phyloP scores from a whole-genome alignment of 73 alveolate species.

The Uronychia binucleata region DNA sequence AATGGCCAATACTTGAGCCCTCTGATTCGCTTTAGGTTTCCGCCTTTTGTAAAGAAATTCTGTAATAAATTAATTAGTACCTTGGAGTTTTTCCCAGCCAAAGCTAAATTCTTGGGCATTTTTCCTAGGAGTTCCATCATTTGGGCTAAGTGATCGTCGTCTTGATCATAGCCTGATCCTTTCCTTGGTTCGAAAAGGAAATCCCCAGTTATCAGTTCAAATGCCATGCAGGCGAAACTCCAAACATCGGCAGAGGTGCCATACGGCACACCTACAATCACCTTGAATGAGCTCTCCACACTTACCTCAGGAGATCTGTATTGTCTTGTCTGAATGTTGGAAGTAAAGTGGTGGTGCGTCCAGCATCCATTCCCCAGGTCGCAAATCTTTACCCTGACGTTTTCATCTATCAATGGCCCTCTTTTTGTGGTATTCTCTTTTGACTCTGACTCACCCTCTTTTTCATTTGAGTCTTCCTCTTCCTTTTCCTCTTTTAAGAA shows the following conservation, averaged over 20 bases:
- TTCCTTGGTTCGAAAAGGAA: slow-evolving; percentile 93
- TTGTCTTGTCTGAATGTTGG: slow-evolving; percentile 94
- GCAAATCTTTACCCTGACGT: slow-evolving; percentile 82
- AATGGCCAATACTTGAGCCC: slow-evolving; percentile 85
- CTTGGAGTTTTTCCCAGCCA: slow-evolving; percentile 81
- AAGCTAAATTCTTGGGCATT: slow-evolving; percentile 91
- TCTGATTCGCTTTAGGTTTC: slow-evolving; percentile 72
- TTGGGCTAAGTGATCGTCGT: slow-evolving; percentile 94
- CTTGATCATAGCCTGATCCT: slow-evolving; percentile 77
- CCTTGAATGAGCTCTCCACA: too few species aligned
- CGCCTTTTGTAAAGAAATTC: slow-evolving; percentile 69
- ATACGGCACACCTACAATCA: slow-evolving; percentile 88
- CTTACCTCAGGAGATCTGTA: slow-evolving; percentile 99
- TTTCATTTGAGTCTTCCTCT: too few species aligned
- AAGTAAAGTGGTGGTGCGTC: slow-evolving; percentile 92
- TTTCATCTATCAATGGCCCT: slow-evolving; percentile 53
- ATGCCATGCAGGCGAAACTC: slow-evolving; percentile 94
- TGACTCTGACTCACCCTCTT: too few species aligned
- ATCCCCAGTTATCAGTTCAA: slow-evolving; percentile 97
- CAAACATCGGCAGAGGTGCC: slow-evolving; percentile 93
- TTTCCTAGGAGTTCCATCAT: slow-evolving; percentile 93
- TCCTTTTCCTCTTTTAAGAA: slow-evolving; percentile 4
- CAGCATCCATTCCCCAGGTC: slow-evolving; percentile 97
- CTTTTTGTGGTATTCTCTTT: too few species aligned
- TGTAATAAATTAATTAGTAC: too few species aligned